Conservation (phyloP, 2,329 filamentous ascomycete species). For the Talaromyces pinophilus region DNA sequence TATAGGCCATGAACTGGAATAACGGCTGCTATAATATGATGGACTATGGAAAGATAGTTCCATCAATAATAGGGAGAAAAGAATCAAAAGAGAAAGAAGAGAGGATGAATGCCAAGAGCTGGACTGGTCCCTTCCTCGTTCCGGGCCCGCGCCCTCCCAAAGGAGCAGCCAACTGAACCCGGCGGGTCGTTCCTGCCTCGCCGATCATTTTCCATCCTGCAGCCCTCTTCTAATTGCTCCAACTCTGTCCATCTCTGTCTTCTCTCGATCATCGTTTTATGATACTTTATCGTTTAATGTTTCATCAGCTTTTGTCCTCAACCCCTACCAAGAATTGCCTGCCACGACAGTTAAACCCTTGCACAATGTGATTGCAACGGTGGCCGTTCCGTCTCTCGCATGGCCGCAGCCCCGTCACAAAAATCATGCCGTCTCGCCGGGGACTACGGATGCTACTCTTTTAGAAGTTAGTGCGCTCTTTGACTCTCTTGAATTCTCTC, state of each 20-base stretch:
- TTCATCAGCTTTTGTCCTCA: not conserved
- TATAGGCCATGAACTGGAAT: constrained; percentile 1
- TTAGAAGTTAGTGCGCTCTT: constrained; percentile 2
- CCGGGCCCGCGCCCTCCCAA: not conserved
- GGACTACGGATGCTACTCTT: constrained; percentile 5
- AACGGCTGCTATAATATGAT: not conserved
- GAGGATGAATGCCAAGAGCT: not conserved
- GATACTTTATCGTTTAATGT: not conserved
- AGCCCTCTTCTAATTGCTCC: not conserved
- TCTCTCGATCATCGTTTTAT: too few species aligned
- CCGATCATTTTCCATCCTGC: not conserved
- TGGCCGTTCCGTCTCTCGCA: constrained; percentile 8
- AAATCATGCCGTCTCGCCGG: constrained; percentile 19
- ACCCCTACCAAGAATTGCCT: not conserved
- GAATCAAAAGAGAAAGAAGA: not conserved
- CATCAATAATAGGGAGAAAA: not conserved
- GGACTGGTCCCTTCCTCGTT: too few species aligned
- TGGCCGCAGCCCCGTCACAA: constrained; percentile 11
- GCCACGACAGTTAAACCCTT: not conserved
- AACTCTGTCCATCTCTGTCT: not conserved
- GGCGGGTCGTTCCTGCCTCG: constrained; percentile 5
- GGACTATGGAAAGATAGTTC: not conserved
- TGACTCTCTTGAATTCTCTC: not conserved
- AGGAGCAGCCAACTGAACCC: not conserved
- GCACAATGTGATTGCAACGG: constrained; percentile 18